Percentiles rank a stretch among this genome's conserved stretches.
phyloP scores from a whole-genome alignment of 768 basidiomycete species.

The Suillus placidus region DNA sequence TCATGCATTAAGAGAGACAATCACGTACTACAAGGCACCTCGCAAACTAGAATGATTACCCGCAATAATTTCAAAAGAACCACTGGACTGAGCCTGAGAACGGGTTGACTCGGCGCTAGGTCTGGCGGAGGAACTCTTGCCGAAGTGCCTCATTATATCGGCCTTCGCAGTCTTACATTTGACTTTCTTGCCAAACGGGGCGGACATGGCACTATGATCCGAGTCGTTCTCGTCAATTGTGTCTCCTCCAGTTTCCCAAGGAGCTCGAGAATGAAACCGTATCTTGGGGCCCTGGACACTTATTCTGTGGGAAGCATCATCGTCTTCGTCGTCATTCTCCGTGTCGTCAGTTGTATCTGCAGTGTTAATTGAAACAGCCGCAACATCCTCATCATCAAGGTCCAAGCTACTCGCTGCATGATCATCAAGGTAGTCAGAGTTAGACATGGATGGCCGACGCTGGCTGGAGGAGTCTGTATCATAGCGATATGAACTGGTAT shows the following conservation, averaged over 20 bases:
- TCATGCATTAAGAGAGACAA: slow-evolving; percentile 7
- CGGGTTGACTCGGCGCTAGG: slow-evolving; percentile 68
- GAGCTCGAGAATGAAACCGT: slow-evolving; percentile 78
- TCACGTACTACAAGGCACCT: slow-evolving; percentile 62
- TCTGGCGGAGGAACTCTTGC: slow-evolving; percentile 49
- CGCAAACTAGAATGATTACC: slow-evolving; percentile 53
- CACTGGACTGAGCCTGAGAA: slow-evolving; percentile 53
- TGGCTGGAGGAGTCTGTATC: slow-evolving; percentile 30
- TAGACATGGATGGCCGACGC: slow-evolving; percentile 29
- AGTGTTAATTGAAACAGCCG: slow-evolving; percentile 30
- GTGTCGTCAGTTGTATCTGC: slow-evolving; percentile 38
- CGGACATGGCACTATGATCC: slow-evolving; percentile 39
- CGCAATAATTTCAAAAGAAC: slow-evolving; percentile 60
- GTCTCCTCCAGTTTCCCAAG: slow-evolving; percentile 73
- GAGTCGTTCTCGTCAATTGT: slow-evolving; percentile 48
- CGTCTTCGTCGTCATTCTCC: slow-evolving; percentile 41
- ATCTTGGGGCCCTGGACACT: slow-evolving; percentile 83
- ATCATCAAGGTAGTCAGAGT: slow-evolving; percentile 47
- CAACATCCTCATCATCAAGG: slow-evolving; percentile 48
- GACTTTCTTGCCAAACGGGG: slow-evolving; percentile 33
- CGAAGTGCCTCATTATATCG: slow-evolving; percentile 49
- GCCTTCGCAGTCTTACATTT: slow-evolving; percentile 32
- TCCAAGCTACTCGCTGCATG: slow-evolving; percentile 57
- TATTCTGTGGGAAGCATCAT: slow-evolving; percentile 53
- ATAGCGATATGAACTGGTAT: slow-evolving; percentile 33